Conservation (phyloP, 768 basidiomycete species). For the Lentinula edodes region DNA sequence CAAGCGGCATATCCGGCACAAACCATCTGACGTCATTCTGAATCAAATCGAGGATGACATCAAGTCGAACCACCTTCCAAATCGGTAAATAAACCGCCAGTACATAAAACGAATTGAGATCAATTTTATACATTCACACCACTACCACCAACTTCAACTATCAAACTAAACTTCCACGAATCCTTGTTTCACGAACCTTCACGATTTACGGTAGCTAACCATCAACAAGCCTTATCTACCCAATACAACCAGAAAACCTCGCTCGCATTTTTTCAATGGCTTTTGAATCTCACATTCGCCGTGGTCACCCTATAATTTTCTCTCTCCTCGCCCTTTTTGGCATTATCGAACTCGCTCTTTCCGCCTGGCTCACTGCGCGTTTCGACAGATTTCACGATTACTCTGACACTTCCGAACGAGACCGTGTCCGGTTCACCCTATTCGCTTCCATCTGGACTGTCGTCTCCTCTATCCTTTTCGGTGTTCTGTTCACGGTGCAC, state of each 20-base stretch:
- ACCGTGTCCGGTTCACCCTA: slow-evolving; percentile 61
- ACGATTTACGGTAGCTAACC: neutral
- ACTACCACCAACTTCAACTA: neutral
- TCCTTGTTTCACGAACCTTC: too few relatives aligned
- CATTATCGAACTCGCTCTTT: slow-evolving; percentile 39
- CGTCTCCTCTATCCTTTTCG: slow-evolving; percentile 43
- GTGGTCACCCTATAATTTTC: neutral
- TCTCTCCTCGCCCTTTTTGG: neutral
- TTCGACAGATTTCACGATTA: slow-evolving; percentile 56
- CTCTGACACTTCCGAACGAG: slow-evolving; percentile 40
- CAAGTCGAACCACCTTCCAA: neutral
- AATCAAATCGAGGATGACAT: neutral
- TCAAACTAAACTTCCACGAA: neutral
- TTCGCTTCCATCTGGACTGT: slow-evolving; percentile 75
- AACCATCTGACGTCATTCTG: neutral
- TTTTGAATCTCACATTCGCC: neutral
- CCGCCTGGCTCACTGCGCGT: slow-evolving; percentile 64
- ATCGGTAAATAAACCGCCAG: neutral
- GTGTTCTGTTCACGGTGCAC: slow-evolving; percentile 45
- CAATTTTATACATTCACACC: neutral
- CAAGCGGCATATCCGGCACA: too few relatives aligned
- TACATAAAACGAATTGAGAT: neutral
- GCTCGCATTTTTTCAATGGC: neutral
- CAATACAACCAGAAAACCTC: neutral
- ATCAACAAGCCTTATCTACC: neutral